Evolutionary conservation across 352 stramenopile species (phyloP), one percentile per base, ranked within the genome.

Genomic region (Pythium brachiatum): DNA sequence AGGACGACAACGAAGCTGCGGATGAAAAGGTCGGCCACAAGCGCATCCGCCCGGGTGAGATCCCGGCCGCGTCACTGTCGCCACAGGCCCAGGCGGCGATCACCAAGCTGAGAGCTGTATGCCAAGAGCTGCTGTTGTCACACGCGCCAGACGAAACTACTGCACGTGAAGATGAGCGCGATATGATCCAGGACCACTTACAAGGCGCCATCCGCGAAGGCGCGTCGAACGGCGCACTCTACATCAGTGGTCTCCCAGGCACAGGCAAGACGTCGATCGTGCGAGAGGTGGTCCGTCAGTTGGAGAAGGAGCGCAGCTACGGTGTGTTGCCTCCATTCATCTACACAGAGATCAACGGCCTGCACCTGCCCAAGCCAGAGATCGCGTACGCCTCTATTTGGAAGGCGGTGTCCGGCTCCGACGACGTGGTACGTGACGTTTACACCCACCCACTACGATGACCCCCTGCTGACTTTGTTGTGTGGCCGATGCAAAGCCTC

Each of bases 181-280:
- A 68, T 25, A 69, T 85, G 53, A 87, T 91, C 54, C 78, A 85
- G 65, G 68, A 76, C 11, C 72, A 74, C 21, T 57, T 91, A 15
- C 74, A 69, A 13, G 76, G 66, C 2, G 79, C 78, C n/a, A 83
- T 89, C 50, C 66, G 78, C 46, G 72, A 72, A 38, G 71, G 83
- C 44, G 74, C 79, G 29, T 79, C 76, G 0, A 76, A 76, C 27
- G 75, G 75, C 0, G 73, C 79, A 7, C 78, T 91, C 43, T 91
- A 91, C 67, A 85, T 91, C 41, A 91, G 82, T 44, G 82, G 82
- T 0, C 54, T 91, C 0, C 82, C 82, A 53, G 82, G 82, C 21
- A 78, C 74, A 16, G 82, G 82, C 34, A 91, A 91, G 66, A 91
- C 79, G 11, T 86, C 79, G 26, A 86, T 83, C 27, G 80, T 91